Percentiles rank a stretch among this genome's conserved stretches.
Conservation (phyloP, 192 early-diverging fungal species). For the Coemansia sp. region DNA sequence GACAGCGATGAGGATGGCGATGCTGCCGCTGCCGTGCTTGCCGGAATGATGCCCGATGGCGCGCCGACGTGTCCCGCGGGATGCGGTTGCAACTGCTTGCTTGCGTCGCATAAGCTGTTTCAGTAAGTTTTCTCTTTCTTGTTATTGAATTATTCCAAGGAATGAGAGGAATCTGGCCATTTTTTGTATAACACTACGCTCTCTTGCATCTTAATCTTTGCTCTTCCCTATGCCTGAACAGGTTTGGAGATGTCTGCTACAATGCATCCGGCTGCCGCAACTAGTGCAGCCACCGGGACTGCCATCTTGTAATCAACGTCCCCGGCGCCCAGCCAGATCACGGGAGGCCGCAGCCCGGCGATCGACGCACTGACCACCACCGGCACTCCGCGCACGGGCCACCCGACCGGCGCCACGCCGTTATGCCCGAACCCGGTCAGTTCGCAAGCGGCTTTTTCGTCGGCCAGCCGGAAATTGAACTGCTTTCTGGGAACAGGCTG, state of each 20-base stretch:
- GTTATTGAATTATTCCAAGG: too few relatives aligned
- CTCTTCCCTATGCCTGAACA: neutral
- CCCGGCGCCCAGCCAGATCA: constrained; percentile 79
- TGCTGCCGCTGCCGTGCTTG: constrained; percentile 10
- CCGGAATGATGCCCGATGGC: constrained; percentile 8
- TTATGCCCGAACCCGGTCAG: constrained; percentile 75
- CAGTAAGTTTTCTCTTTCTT: constrained; percentile 10
- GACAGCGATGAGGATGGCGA: constrained; percentile 7
- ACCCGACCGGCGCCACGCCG: constrained; percentile 73
- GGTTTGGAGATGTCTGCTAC: constrained; percentile 34
- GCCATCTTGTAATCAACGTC: constrained; percentile 86
- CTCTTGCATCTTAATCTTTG: too few relatives aligned
- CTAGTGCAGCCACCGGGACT: constrained; percentile 63
- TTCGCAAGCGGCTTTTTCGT: constrained; percentile 58
- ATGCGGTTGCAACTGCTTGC: constrained; percentile 50
- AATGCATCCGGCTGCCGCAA: constrained; percentile 37
- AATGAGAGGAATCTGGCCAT: too few relatives aligned
- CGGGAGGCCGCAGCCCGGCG: constrained; percentile 59
- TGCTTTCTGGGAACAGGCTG: constrained; percentile 62
- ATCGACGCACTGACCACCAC: constrained; percentile 69
- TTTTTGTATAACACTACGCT: too few relatives aligned
- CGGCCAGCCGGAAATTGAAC: constrained; percentile 78
- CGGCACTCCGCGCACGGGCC: constrained; percentile 56
- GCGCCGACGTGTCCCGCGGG: constrained; percentile 48
- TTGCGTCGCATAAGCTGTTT: constrained; percentile 27